Base-by-base conservation (phyloP, 73 alveolate genomes). In the Breviolum minutum region DNA sequence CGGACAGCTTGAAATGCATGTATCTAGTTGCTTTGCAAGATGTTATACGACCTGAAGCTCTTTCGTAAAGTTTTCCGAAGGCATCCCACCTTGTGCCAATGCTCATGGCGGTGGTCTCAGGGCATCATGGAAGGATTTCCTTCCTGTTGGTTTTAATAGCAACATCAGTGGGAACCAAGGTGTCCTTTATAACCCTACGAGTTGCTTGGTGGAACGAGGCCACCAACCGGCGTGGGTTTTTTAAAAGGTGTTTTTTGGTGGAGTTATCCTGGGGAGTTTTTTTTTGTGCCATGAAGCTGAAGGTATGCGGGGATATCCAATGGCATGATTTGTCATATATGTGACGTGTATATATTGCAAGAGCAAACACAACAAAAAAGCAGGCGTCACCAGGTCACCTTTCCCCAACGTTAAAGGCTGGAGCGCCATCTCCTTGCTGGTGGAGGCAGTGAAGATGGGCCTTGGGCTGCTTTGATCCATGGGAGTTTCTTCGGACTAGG, bases 121-220 rank as follows among this genome's bases (percentile, higher is more conserved):
- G 30, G 17, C 26, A 29, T 13, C 87, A 30, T 40, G 30, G 17
- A 68, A 22, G 77, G 17, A 22, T 22, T 22, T 14, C 77, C 17
- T 17, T 68, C 77, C 77, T 4, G 17, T 22, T 22, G 17, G 17
- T 22, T 22, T 68, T 4, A 14, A 4, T 14, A 14, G 17, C 74
- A 17, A 66, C 74, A 13, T 66, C 74, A 13, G 77, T 24, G 63
- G 64, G 64, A 9, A 17, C 13, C 26, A 32, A 88, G 95, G 95
- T 71, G 86, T 87, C 20, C 95, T 88, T 26, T 88, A 88, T 70
- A 71, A 88, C 54, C 95, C 95, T 6, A 66, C 95, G 29, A 88
- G 95, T n/a, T 88, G 95, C 85, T 71, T 88, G 95, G 61, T 66
- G 68, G 84, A 88, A n/a, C 62, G 70, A 26, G 95, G 95, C 70